Evolutionary conservation across 2,329 filamentous ascomycete genomes (phyloP).

Genomic region (Raffaelea albimanens): DNA sequence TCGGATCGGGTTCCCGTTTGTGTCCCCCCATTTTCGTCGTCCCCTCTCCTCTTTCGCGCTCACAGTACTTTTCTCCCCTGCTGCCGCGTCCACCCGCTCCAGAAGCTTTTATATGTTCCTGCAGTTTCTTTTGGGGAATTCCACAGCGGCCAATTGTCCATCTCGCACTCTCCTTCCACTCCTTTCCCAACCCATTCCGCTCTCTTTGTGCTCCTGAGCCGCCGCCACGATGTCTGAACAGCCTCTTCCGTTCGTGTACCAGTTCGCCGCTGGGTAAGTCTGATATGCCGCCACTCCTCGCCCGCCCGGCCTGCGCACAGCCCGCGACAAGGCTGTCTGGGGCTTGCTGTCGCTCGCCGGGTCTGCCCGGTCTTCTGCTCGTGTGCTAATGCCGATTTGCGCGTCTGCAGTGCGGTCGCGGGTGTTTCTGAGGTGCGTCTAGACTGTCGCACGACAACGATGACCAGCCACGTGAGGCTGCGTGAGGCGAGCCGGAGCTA

Average conservation of each 20-base stretch:
- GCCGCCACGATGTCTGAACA: slow-evolving; percentile 50
- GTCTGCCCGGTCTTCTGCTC: background rate
- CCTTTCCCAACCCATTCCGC: background rate
- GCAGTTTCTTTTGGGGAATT: no score
- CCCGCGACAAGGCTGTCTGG: no score
- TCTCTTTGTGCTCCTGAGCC: background rate
- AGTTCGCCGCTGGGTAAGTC: slow-evolving; percentile 73
- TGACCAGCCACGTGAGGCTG: background rate
- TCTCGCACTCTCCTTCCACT: slow-evolving; percentile 1
- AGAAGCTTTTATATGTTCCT: no score
- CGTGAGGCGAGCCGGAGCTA: slow-evolving; percentile 1
- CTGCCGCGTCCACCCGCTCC: no score
- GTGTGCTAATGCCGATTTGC: background rate
- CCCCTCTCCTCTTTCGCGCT: background rate
- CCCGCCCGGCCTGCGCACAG: background rate
- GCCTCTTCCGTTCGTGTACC: slow-evolving; percentile 85
- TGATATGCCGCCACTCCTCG: background rate
- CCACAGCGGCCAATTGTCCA: background rate
- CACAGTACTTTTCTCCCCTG: no score
- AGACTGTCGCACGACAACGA: slow-evolving; percentile 28
- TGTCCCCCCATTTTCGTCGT: background rate
- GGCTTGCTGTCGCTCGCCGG: no score
- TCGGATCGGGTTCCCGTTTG: background rate
- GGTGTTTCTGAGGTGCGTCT: slow-evolving; percentile 81
- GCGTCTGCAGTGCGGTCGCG: slow-evolving; percentile 66